Base-by-base conservation (phyloP, 1,139 yeast species). In the Yamadazyma dendronema region DNA sequence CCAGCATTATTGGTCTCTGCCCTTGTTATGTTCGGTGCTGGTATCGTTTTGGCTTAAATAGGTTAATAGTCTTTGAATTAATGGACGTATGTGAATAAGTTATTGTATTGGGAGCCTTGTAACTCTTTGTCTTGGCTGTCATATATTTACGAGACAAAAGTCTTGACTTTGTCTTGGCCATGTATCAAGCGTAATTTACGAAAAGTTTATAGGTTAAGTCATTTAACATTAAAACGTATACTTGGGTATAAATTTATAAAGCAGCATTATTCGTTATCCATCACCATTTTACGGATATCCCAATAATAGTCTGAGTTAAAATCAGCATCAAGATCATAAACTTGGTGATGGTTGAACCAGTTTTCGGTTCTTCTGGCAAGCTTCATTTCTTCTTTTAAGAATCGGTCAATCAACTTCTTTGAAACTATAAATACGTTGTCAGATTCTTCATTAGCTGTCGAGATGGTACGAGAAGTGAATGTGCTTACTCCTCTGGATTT, bases 281-380 rank as follows among this genome's bases (percentile, higher is more conserved):
- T 62, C 3, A 78, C 79, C 75, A 78, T 67, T 41, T 68, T 67
- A 31, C 83, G 57, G 31, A 78, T 76, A 48, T 78, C 84, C 69
- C 77, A 69, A 47, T 69, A 62, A 50, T 72, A 66, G 30, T 73
- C 77, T 24, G 61, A 52, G 39, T 61, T 67, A 42, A 54, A 47
- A 16, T 39, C 48, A 15, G 40, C 42, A 14, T 44, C 41, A n/a
- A 52, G 38, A 31, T 52, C 53, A 42, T 62, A 65, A 6, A 41
- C 52, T 38, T 67, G 76, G 32, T 66, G 59, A 8, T 66, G 65
- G 8, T 63, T 58, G 46, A 77, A 76, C 85, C 85, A 79, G 42
- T 74, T 69, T 35, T 57, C 60, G 11, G 72, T 71, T 46, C 77
- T 77, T 46, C 67, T 63, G 25, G 46, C 50, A 56, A 81, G 71